Base-by-base conservation (phyloP, 148 eudicot genomes). In the Dysphania ambrosioides region DNA sequence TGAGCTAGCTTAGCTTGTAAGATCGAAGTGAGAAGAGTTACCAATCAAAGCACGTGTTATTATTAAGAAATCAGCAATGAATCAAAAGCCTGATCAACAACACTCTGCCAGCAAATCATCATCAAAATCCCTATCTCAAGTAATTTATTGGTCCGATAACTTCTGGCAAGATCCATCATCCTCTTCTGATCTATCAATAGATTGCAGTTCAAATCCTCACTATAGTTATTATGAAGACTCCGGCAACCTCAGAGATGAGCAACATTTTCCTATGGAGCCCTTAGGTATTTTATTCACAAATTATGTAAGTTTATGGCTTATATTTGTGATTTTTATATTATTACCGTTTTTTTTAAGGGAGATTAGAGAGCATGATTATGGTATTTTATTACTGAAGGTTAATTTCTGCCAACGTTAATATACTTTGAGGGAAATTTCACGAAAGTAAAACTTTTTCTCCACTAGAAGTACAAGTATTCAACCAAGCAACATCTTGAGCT, bases 211-310 rank as follows among this genome's bases (percentile, higher is more conserved):
- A 35, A 51, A 75, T 44, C 60, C 6, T 32, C 32, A 34, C n/a
- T 74, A 55, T 12, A 56, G 23, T 56, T n/a, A 31, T 73, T 66
- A 59, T 60, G 75, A 29, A 60, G 1, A 18, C 12, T 32, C 67
- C 23, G 12, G 5, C 69, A 47, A 44, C 4, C n/a, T 21, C 68
- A 42, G 62, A 42, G 44, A 64, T 2, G 69, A 53, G n/a, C 31
- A 64, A 47, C 77, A 56, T 2, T 34, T 75, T 23, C 51, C 72
- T 16, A 30, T 70, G 3, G 13, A n/a, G 56, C 34, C 65, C 56
- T 56, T 75, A 75, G 78, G 78, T 75, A 75, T 66, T 36, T 66
- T 26, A 49, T 35, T 66, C 30, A 47, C 12, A n/a, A 34, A 74
- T 63, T 74, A 31, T 63, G 77, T 47, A 47, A 74, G 70, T 63